Evolutionary conservation across 257 asterid genomes (phyloP), one percentile per base, ranked within the genome.

Genomic region (Dorcoceras hygrometricum): DNA sequence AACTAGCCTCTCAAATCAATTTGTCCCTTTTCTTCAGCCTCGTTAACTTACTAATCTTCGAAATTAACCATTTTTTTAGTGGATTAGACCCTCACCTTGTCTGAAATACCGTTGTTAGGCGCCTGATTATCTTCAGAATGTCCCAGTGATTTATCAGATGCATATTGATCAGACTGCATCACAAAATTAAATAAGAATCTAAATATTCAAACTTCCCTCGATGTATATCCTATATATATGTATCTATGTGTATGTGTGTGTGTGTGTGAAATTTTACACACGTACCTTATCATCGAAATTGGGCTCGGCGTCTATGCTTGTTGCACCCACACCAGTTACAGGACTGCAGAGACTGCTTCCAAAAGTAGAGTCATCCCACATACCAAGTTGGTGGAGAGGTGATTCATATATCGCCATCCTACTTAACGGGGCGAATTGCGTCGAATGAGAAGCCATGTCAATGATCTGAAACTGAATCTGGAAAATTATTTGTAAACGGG

Each of bases 351-450:
- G 80, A 58, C 75, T 79, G 32, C 81, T 84, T 29, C 81, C 85
- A 29, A 83, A 84, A 7, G 90, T 18, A 14, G 53, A 5, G 16
- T 84, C 98, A 5, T 86, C 97, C 98, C 97, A 92, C 91, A 87
- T 77, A 80, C 86, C 76, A 20, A 92, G 81, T 31, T 84, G 95
- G 78, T 81, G 87, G 70, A 87, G 73, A 1, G 98, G 82, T 16
- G n/a, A 46, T 62, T 89, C 96, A 66, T 79, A 83, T 25, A 87
- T 62, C 0, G 89, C 84, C 79, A 91, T 82, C 76, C 92, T 78
- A 66, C 89, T 78, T 12, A 95, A 71, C 7, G 92, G 82, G 20
- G 93, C 92, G 61, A 87, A 92, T 62, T 89, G 91, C 46, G 90
- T 71, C 14, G 87, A 76, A 23, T 95, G 83, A 58, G 90, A 80